Conservation (phyloP, 352 stramenopile species). For the Pythium grandisporangium region DNA sequence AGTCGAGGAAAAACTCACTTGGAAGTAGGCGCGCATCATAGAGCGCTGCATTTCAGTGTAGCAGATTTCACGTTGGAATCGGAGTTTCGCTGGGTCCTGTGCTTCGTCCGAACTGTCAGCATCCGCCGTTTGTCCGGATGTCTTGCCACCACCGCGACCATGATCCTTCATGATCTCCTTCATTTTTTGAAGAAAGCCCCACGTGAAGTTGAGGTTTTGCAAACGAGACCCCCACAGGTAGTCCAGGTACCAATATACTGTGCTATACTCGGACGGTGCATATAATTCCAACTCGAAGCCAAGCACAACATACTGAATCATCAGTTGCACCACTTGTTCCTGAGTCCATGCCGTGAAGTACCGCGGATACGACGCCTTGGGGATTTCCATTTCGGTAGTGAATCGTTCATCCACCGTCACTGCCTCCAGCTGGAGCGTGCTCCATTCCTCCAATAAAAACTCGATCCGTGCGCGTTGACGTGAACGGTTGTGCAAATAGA, state of each 20-base stretch:
- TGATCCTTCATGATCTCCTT: slow-evolving; percentile 39
- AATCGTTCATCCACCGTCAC: slow-evolving; percentile 70
- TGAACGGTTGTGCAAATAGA: slow-evolving; percentile 73
- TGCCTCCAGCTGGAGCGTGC: slow-evolving; percentile 60
- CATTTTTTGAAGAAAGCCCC: slow-evolving; percentile 79
- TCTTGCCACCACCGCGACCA: slow-evolving; percentile 11
- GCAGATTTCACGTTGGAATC: slow-evolving; percentile 65
- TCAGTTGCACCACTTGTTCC: slow-evolving; percentile 59
- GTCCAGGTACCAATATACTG: slow-evolving; percentile 83
- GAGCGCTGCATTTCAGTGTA: slow-evolving; percentile 70
- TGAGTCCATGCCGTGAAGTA: slow-evolving; percentile 82
- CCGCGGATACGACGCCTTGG: slow-evolving; percentile 65
- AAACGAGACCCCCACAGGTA: slow-evolving; percentile 77
- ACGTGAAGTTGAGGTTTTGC: slow-evolving; percentile 74
- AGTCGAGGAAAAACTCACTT: no score
- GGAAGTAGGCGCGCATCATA: slow-evolving; percentile 73
- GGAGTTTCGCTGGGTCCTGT: slow-evolving; percentile 37
- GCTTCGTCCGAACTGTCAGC: slow-evolving; percentile 5
- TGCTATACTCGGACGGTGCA: slow-evolving; percentile 54
- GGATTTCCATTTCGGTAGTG: slow-evolving; percentile 75
- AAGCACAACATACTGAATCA: slow-evolving; percentile 73
- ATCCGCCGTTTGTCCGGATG: not conserved
- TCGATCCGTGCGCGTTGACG: slow-evolving; percentile 73
- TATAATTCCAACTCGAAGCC: slow-evolving; percentile 76
- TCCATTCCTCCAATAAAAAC: slow-evolving; percentile 78